Conservation (phyloP, 441 rosid genomes). For the Rhodomyrtus psidioides region DNA sequence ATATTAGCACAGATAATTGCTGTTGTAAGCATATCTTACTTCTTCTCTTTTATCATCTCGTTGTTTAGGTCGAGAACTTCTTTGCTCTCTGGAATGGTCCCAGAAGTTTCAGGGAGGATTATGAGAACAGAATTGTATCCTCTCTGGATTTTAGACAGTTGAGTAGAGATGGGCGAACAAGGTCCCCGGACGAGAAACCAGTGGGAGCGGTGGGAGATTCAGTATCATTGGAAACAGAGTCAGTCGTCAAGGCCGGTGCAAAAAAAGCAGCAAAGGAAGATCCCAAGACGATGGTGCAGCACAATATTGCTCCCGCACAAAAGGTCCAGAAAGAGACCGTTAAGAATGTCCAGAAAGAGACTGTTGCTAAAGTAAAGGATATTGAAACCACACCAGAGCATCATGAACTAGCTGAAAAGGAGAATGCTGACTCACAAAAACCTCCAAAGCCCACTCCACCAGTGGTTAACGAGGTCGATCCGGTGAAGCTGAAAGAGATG, state of each 20-base stretch:
- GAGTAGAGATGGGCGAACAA: slow-evolving; percentile 64
- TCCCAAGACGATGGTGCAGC: slow-evolving; percentile 24
- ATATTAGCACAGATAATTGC: not conserved
- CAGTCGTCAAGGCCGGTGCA: slow-evolving; percentile 25
- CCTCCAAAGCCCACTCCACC: slow-evolving; percentile 23
- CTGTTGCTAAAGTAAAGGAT: slow-evolving; percentile 20
- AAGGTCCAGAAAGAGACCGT: slow-evolving; percentile 34
- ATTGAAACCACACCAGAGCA: slow-evolving; percentile 23
- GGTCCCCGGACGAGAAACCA: slow-evolving; percentile 87
- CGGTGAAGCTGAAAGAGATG: slow-evolving; percentile 63
- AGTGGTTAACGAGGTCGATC: slow-evolving; percentile 35
- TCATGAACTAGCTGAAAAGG: slow-evolving; percentile 27
- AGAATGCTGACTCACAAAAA: slow-evolving; percentile 25
- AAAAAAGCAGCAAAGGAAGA: slow-evolving; percentile 42
- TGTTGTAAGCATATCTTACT: slow-evolving; percentile 3
- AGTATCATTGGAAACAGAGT: slow-evolving; percentile 28
- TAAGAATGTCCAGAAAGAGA: slow-evolving; percentile 35
- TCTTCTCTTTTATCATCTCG: slow-evolving; percentile 2
- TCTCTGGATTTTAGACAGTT: slow-evolving; percentile 60
- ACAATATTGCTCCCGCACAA: slow-evolving; percentile 23
- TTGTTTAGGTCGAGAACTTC: slow-evolving; percentile 64
- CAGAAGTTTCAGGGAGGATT: slow-evolving; percentile 62
- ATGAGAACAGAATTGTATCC: slow-evolving; percentile 49
- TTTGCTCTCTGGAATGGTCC: slow-evolving; percentile 54
- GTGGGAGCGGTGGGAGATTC: slow-evolving; percentile 26